Evolutionary conservation across 441 rosid species (phyloP).

Genomic region (Bruguiera hainesii): DNA sequence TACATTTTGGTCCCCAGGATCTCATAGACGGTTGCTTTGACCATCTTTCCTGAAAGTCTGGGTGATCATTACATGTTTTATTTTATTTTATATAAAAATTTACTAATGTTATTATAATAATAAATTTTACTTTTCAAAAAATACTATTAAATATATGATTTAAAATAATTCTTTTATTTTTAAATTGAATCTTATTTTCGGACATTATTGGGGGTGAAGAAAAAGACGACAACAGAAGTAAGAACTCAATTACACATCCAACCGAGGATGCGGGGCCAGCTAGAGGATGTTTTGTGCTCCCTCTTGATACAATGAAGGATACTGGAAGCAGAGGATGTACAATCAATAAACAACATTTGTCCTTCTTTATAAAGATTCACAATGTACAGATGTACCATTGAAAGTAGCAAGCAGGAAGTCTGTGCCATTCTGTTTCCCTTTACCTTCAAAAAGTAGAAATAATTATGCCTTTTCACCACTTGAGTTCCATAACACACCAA

Average conservation of each 20-base stretch:
- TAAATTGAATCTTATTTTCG: too few relatives aligned
- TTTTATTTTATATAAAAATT: too few relatives aligned
- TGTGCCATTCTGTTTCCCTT: constrained; percentile 24
- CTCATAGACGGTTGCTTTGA: constrained; percentile 54
- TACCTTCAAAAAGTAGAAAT: too few relatives aligned
- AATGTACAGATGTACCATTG: too few relatives aligned
- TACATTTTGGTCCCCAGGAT: constrained; percentile 81
- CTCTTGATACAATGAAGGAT: constrained; percentile 68
- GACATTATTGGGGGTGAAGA: constrained; percentile 40
- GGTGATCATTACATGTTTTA: constrained; percentile 18
- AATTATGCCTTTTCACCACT: too few relatives aligned
- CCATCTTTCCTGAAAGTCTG: constrained; percentile 69
- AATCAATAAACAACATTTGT: background rate
- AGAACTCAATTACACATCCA: constrained; percentile 84
- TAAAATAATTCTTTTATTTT: too few relatives aligned
- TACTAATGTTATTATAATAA: too few relatives aligned
- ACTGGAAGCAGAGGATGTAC: constrained; percentile 30
- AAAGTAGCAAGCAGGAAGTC: too few relatives aligned
- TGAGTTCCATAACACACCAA: too few relatives aligned
- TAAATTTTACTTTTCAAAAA: too few relatives aligned
- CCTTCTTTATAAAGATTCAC: too few relatives aligned
- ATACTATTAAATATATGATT: too few relatives aligned
- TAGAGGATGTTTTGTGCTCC: constrained; percentile 70
- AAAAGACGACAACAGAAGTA: constrained; percentile 70
- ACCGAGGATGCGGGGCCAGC: constrained; percentile 69